These are phyloP conservation scores for Colletotrichum eleusines DNA, from an alignment of 2,329 filamentous ascomycete genomes.

Conservation along the genomic window DNA sequence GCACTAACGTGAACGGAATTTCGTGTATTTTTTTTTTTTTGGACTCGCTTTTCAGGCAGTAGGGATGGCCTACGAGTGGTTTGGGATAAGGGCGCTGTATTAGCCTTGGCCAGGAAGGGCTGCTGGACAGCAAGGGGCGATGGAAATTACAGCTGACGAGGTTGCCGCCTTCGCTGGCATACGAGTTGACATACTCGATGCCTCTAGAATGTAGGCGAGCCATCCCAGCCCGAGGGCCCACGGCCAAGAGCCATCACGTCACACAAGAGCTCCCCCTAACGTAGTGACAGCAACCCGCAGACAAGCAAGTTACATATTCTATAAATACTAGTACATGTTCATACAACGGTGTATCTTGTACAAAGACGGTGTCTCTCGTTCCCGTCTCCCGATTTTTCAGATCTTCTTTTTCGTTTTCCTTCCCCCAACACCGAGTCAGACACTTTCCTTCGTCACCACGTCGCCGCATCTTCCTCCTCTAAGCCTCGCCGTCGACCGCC, in stretches of 20 bases:
- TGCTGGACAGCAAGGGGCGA: not conserved
- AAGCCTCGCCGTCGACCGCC: slow-evolving; percentile 17
- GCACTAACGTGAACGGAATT: not conserved
- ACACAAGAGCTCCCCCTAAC: not conserved
- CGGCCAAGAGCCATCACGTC: not conserved
- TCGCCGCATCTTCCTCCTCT: not conserved
- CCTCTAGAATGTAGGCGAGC: not conserved
- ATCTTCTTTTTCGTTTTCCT: not conserved
- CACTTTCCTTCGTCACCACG: not conserved
- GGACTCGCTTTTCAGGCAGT: not conserved
- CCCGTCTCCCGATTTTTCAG: not conserved
- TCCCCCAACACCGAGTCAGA: not conserved
- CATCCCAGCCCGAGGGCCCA: not conserved
- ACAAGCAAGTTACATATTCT: not conserved
- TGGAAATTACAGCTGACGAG: not conserved
- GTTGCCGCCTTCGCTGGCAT: not conserved
- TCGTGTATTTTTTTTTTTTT: not conserved
- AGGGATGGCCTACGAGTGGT: not conserved
- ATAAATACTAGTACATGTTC: slow-evolving; percentile 27
- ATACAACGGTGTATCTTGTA: slow-evolving; percentile 22
- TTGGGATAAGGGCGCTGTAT: not conserved
- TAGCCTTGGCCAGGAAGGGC: not conserved
- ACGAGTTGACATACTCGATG: not conserved
- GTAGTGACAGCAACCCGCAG: slow-evolving; percentile 4
- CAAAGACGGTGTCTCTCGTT: not conserved